Evolutionary conservation across 352 stramenopile species (phyloP).

Genomic region (Thraustochytrium striatum): DNA sequence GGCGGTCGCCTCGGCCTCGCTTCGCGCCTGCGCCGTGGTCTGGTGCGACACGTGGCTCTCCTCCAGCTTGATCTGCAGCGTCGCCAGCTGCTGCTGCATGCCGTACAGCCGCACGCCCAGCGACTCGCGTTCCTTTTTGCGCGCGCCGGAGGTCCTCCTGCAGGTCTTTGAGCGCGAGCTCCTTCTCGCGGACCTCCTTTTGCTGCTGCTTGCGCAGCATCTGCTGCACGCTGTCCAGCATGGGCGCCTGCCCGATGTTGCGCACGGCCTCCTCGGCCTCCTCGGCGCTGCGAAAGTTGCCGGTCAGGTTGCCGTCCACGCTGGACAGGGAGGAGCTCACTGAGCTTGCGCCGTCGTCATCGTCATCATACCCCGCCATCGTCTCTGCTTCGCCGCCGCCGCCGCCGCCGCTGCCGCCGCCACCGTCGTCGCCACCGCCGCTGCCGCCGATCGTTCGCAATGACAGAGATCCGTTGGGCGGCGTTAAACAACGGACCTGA

Average conservation of each 20-base stretch:
- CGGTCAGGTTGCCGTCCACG: neutral
- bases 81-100: slow-evolving; percentile 87
- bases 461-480: too few species aligned
- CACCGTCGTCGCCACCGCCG: neutral
- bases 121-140: slow-evolving; percentile 67
- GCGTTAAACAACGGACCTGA: too few species aligned
- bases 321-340: too few species aligned
- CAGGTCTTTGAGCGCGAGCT: slow-evolving; percentile 57
- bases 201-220: slow-evolving; percentile 57
- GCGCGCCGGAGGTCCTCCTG: slow-evolving; percentile 52
- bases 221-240: slow-evolving; percentile 57
- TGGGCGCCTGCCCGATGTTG: slow-evolving; percentile 53
- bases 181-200: slow-evolving; percentile 54
- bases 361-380: neutral
- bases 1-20: slow-evolving; percentile 60
- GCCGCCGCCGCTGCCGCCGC: neutral
- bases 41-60: slow-evolving; percentile 47
- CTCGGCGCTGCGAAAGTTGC: slow-evolving; percentile 49
- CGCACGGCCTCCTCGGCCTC: slow-evolving; percentile 54
- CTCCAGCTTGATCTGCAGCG: slow-evolving; percentile 76
- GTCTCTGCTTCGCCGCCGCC: neutral
- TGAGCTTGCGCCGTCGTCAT: too few species aligned
- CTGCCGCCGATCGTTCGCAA: neutral
- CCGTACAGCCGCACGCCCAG: slow-evolving; percentile 85
- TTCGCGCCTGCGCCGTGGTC: slow-evolving; percentile 45